Base-by-base conservation (phyloP, 1,284 basidiomycete genomes). In the Peniophora sp. region DNA sequence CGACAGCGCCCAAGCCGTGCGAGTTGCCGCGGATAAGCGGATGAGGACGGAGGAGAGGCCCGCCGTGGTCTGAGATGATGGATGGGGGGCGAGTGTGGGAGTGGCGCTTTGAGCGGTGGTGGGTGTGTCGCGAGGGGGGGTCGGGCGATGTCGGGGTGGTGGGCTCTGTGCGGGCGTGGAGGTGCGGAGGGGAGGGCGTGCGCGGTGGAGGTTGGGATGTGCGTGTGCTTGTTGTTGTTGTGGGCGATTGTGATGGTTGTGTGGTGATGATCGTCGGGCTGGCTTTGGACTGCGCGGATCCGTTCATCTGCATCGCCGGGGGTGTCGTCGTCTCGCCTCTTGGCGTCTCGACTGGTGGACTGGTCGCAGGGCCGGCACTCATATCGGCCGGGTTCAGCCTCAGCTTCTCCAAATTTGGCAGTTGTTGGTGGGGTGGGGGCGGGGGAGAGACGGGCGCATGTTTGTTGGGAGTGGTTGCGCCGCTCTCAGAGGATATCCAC, bases 401-500 rank as follows among this genome's bases (percentile, higher is more conserved):
- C 53, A 15, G 51, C 55, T 37, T 57, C 48, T n/a, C 51, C 58
- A 56, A 41, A 58, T 57, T 47, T 58, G 37, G 15, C 6, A 52
- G 59, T 57, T 47, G 64, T 62, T 57, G 52, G 37, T 58, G 50
- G 37, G 55, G 52, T 32, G 57, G 59, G 43, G 34, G 57, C 52
- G 47, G 62, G 57, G 50, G 66, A 58, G 49, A 68, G 60, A 62
- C 54, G 22, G 62, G 54, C 17, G 57, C 15, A 3, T 37, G 54
- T 48, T 60, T 64, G 53, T 74, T 75, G 9, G 86, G 85, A 2
- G 85, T 88, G 2, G 69, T 82, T 1, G 78, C 81, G 14, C 83
- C 85, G 58, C 83, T 87, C 62, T 85, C 85, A 60, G 79, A 85
- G 17, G 84, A 86, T 2, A 85, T 73, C 83, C 85, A 87, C 54